Percentiles rank a stretch among this genome's conserved stretches.
Conservation (phyloP, 2,329 filamentous ascomycete species). For the Pseudogymnoascus sp. region DNA sequence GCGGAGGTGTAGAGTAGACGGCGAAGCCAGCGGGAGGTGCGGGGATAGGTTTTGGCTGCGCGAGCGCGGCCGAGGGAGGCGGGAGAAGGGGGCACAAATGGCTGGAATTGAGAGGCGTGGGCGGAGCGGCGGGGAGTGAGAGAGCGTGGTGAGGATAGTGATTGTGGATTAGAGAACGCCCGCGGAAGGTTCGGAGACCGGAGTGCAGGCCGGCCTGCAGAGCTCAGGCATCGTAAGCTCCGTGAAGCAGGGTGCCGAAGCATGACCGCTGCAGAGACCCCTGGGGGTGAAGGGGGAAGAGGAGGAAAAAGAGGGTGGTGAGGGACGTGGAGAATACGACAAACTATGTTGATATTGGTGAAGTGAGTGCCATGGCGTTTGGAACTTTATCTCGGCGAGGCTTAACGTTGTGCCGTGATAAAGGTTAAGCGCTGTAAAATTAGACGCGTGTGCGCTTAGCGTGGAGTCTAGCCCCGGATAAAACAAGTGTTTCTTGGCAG, state of each 20-base stretch:
- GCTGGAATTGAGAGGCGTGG: conserved; percentile 44
- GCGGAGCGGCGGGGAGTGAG: conserved; percentile 18
- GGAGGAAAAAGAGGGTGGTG: not conserved
- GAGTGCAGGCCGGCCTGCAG: not conserved
- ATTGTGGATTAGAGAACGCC: not conserved
- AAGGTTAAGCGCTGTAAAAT: not conserved
- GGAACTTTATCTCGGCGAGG: not conserved
- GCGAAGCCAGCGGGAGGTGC: conserved; percentile 67
- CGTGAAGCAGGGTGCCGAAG: not conserved
- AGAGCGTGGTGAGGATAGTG: conserved; percentile 14
- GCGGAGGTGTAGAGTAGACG: conserved; percentile 57
- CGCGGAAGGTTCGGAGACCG: not conserved
- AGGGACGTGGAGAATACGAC: not conserved
- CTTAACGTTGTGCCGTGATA: not conserved
- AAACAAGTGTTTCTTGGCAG: not conserved
- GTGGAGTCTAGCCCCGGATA: too few species aligned
- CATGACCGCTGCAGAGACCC: not conserved
- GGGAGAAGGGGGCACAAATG: conserved; percentile 69
- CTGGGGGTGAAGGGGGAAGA: not conserved
- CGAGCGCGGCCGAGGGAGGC: conserved; percentile 65
- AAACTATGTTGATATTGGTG: not conserved
- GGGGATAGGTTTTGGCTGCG: conserved; percentile 62
- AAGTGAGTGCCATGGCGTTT: not conserved
- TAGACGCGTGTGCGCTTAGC: not conserved
- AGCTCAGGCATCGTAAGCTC: not conserved